These are phyloP conservation scores for Talaromyces sp. DNA, from an alignment of 2,329 filamentous ascomycete genomes.

Conservation along the genomic window DNA sequence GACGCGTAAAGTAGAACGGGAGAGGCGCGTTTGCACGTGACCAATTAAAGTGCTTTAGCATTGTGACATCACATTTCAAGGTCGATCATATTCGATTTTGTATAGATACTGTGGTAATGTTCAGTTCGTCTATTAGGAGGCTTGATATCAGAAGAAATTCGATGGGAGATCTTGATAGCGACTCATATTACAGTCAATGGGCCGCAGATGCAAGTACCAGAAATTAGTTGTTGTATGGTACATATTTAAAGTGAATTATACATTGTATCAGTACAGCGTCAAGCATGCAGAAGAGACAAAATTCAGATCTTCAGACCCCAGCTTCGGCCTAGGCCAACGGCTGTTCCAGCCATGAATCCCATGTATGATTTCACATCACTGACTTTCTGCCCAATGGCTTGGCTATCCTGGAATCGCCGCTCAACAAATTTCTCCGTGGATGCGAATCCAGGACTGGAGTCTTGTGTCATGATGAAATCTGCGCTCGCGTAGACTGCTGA, in stretches of 20 bases:
- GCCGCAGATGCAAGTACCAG: background rate
- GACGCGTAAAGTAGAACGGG: slow-evolving; percentile 16
- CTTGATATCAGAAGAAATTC: background rate
- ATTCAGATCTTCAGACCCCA: slow-evolving; percentile 74
- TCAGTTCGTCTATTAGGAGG: background rate
- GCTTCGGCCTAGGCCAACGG: slow-evolving; percentile 77
- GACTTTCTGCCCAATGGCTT: slow-evolving; percentile 57
- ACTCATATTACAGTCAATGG: background rate
- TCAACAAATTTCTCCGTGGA: slow-evolving; percentile 78
- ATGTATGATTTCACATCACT: slow-evolving; percentile 67
- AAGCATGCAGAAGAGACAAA: background rate
- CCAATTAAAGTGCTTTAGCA: slow-evolving; percentile 6
- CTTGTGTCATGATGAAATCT: slow-evolving; percentile 93
- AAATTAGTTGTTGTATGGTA: background rate
- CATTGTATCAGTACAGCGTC: background rate
- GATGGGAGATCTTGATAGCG: background rate
- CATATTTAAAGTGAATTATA: background rate
- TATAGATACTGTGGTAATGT: background rate
- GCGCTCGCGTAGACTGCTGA: slow-evolving; percentile 67
- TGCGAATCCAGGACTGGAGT: slow-evolving; percentile 64
- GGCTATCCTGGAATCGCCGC: slow-evolving; percentile 65
- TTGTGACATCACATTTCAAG: slow-evolving; percentile 3
- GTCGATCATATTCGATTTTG: background rate
- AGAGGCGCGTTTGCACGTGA: slow-evolving; percentile 24
- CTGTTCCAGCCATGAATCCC: slow-evolving; percentile 72